Evolutionary conservation across 2,329 filamentous ascomycete genomes (phyloP).

Genomic region (Falciphora oryzae): DNA sequence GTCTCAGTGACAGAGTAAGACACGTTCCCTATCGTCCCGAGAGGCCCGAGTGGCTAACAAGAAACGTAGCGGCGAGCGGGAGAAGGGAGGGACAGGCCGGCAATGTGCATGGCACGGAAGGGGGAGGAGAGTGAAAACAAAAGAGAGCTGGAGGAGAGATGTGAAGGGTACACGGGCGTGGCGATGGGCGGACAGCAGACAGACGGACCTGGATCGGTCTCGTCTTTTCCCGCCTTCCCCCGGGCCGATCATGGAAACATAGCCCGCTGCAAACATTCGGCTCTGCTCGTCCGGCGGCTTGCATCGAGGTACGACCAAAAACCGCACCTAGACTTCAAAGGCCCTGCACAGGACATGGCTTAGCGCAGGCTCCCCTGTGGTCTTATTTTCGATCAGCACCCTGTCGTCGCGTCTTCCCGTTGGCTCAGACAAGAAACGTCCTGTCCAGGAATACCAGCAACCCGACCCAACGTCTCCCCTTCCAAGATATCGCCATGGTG

Average conservation of each 20-base stretch:
- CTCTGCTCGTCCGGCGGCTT: not conserved
- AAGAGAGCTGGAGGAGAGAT: not conserved
- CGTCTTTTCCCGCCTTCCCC: no score
- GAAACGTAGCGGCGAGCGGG: not conserved
- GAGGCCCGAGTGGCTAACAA: not conserved
- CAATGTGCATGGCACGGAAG: not conserved
- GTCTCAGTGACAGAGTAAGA: constrained; percentile 1
- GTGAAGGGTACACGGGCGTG: not conserved
- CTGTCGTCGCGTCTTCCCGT: no score
- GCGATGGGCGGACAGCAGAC: not conserved
- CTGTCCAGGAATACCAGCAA: no score
- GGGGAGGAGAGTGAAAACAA: not conserved
- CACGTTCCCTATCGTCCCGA: not conserved
- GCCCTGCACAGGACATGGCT: not conserved
- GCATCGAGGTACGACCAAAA: not conserved
- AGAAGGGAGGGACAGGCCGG: not conserved
- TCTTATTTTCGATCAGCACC: no score
- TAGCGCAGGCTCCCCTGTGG: not conserved
- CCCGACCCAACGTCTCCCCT: no score
- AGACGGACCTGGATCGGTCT: not conserved
- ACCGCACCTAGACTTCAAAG: not conserved
- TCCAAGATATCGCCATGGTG: no score
- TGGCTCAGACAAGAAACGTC: no score
- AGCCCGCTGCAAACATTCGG: not conserved
- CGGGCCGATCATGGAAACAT: no score